Base-by-base conservation (phyloP, 2,329 filamentous ascomycete species). In the Fusarium tanahbumbuense region DNA sequence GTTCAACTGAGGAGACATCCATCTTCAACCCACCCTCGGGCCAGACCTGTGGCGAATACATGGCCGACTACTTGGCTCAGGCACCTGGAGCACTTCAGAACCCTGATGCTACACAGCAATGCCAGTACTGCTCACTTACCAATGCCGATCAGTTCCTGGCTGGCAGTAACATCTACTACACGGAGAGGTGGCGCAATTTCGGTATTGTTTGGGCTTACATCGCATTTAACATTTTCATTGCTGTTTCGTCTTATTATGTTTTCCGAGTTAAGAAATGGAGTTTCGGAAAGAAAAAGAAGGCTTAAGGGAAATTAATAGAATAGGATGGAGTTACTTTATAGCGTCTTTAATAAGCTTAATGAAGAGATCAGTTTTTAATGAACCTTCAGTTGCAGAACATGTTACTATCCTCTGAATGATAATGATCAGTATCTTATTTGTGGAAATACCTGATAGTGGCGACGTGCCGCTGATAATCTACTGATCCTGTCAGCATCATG, bases 11-110 rank as follows among this genome's bases (percentile, higher is more conserved):
- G 3, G 92, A 93, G 76, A 84, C 85, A 0, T 87, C 89, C 1
- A 79, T 84, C 37, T 92, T 93, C 81, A 80, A 88, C 62, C 85
- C 89, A 0, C 90, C 91, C 0, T 76, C 83, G 0, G 87, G 86
- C 11, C 64, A 65, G 41, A 71, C 68, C 8, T 71, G 68, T 16
- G 68, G 68, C 5, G 48, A 63, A n/a, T 93, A 93, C 76, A 86
- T 91, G 1, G 81, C 81, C 2, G 80, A 82, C 16, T 92, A 62
- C 87, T 72, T 82, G 32, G 73, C 77, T 2, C 23, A 18, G 27
- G 77, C 83, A 3, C 82, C 72, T 0, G 68, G 68, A 11, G 56
- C 27, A 40, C 42, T 71, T 0, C 68, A 68, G n/a, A 71, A 71
- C 42, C 67, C 68, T 8, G 64, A 66, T 8, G 64, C 64, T 6